These are phyloP conservation scores for Ophiostoma australiae DNA, from an alignment of 2,329 filamentous ascomycete species.

Conservation along the genomic window DNA sequence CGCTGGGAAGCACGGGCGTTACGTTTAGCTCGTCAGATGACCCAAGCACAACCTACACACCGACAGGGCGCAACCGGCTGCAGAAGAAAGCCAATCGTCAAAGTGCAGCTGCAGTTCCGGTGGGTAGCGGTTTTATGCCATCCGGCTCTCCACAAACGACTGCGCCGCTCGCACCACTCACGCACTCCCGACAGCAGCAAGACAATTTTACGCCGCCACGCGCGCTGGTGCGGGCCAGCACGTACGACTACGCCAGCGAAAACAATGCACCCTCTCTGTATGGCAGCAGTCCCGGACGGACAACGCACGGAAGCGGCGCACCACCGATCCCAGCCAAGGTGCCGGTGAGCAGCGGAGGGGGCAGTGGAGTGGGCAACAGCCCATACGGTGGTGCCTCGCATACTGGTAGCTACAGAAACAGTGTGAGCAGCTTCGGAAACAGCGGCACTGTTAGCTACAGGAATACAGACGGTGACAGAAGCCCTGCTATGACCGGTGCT, in stretches of 20 bases:
- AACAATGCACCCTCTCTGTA: constrained; percentile 42
- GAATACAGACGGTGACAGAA: constrained; percentile 19
- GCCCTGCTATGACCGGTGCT: constrained; percentile 35
- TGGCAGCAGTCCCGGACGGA: constrained; percentile 32
- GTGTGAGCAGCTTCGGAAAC: not conserved
- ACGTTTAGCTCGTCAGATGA: constrained; percentile 35
- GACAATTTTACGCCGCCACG: constrained; percentile 46
- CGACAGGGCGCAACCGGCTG: constrained; percentile 52
- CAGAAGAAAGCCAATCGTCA: constrained; percentile 56
- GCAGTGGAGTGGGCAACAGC: constrained; percentile 34
- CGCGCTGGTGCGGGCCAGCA: constrained; percentile 43
- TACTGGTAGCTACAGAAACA: constrained; percentile 14
- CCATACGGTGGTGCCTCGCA: constrained; percentile 7
- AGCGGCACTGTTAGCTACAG: constrained; percentile 15
- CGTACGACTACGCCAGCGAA: constrained; percentile 51
- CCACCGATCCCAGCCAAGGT: constrained; percentile 69
- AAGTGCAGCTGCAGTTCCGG: constrained; percentile 37
- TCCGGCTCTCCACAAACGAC: constrained; percentile 29
- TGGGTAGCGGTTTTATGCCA: constrained; percentile 25
- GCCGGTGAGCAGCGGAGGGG: constrained; percentile 41
- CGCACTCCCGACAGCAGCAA: constrained; percentile 46
- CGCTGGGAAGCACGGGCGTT: constrained; percentile 30
- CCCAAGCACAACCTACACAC: constrained; percentile 31
- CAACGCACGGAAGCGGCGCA: constrained; percentile 30
- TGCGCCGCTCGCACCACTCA: constrained; percentile 50